Conservation (phyloP, 371 early-diverging fungal species). For the Dinochytrium kinnereticum region DNA sequence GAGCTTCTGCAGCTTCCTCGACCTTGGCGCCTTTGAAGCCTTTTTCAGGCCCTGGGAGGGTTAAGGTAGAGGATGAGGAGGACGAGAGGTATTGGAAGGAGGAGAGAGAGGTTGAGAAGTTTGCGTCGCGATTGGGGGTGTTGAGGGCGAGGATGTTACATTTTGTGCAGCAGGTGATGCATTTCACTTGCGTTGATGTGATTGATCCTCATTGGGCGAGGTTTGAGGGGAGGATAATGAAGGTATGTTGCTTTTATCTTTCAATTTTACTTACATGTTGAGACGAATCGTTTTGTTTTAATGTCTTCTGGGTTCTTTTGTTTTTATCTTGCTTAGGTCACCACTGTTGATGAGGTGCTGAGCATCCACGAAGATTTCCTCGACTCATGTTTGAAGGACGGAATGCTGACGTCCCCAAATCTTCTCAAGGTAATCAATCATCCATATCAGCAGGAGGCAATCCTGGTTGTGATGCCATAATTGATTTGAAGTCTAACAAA, state of each 20-base stretch:
- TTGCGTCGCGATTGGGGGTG: conserved; percentile 67
- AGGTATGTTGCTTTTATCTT: conserved; percentile 30
- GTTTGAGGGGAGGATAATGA: conserved; percentile 63
- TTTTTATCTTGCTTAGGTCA: conserved; percentile 39
- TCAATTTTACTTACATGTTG: conserved; percentile 3
- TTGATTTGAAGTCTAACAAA: too few relatives aligned
- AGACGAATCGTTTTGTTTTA: not conserved
- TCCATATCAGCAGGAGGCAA: too few relatives aligned
- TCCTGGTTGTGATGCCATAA: too few relatives aligned
- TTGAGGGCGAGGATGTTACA: conserved; percentile 80
- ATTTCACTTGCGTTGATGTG: conserved; percentile 85
- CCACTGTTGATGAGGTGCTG: conserved; percentile 87
- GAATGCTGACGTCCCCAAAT: conserved; percentile 84
- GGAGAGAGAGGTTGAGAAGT: conserved; percentile 32
- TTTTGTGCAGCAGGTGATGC: conserved; percentile 86
- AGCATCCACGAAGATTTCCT: conserved; percentile 81
- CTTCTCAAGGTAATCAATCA: conserved; percentile 77
- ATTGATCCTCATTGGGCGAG: conserved; percentile 85
- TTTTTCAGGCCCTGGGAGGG: not conserved
- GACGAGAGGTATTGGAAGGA: not conserved
- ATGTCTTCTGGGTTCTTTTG: not conserved
- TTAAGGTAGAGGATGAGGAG: not conserved
- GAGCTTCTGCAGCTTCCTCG: not conserved
- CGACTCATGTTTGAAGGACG: conserved; percentile 87
- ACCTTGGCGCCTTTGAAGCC: not conserved